Conservation (phyloP, 1,284 basidiomycete species). For the Austroboletus novae-zelandiae region DNA sequence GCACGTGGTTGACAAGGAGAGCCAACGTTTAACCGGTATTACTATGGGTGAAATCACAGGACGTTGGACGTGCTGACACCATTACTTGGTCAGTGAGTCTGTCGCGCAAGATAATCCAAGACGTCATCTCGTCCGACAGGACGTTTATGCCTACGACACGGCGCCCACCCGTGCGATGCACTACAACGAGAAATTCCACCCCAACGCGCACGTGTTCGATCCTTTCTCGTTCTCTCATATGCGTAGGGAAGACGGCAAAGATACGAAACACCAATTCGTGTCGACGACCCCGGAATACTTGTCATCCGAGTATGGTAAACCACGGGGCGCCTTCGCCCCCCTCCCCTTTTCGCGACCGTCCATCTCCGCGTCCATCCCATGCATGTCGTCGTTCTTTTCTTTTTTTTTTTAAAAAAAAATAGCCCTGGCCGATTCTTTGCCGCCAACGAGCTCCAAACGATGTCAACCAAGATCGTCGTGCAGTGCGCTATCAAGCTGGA, state of each 20-base stretch:
- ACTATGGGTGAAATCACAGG: slow-evolving; percentile 20
- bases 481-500: neutral
- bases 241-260: neutral
- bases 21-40: slow-evolving; percentile 33
- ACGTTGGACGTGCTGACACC: neutral
- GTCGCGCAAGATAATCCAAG: neutral
- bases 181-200: neutral
- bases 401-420: too few species aligned
- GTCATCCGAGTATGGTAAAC: neutral
- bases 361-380: neutral
- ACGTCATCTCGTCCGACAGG: neutral
- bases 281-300: neutral
- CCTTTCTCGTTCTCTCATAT: neutral
- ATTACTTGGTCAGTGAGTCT: neutral
- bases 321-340: too few species aligned
- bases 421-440: slow-evolving; percentile 11
- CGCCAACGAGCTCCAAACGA: neutral
- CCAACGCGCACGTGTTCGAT: neutral
- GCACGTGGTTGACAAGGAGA: slow-evolving; percentile 45
- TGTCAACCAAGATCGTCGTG: slow-evolving; percentile 1
- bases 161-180: neutral
- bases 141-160: neutral
- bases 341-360: neutral
- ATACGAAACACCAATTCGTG: neutral
- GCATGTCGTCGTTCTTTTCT: neutral